Conservation (phyloP, 306 rosid species). For the Datisca glomerata region DNA sequence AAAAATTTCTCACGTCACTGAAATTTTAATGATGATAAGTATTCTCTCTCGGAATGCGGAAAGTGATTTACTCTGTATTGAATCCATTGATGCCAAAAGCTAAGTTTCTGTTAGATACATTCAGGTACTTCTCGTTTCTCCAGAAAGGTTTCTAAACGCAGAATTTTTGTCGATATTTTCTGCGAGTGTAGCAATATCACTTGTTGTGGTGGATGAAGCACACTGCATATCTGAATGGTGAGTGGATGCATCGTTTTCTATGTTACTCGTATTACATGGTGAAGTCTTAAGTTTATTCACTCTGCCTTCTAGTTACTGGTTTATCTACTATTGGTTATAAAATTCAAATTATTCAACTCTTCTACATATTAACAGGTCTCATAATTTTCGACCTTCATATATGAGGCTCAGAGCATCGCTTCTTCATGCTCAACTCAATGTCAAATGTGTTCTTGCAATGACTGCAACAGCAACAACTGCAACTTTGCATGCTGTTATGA, state of each 20-base stretch:
- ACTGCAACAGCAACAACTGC: constrained; percentile 90
- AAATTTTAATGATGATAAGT: too few species aligned
- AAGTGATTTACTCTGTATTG: not conserved
- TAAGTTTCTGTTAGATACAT: constrained; percentile 12
- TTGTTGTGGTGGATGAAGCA: constrained; percentile 90
- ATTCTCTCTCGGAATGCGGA: not conserved
- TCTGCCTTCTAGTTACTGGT: too few species aligned
- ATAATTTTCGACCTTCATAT: constrained; percentile 86
- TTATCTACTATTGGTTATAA: too few species aligned
- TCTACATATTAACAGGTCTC: constrained; percentile 52
- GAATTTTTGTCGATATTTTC: constrained; percentile 65
- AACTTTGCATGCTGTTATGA: constrained; percentile 66
- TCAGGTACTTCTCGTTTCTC: constrained; percentile 89
- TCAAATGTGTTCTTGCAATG: constrained; percentile 76
- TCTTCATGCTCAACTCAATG: constrained; percentile 50
- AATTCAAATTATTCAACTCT: constrained; percentile 6
- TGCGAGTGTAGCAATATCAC: constrained; percentile 34
- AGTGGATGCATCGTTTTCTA: constrained; percentile 19
- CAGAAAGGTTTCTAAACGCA: constrained; percentile 79
- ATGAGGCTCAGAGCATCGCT: constrained; percentile 86
- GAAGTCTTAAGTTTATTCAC: too few species aligned
- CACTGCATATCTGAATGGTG: constrained; percentile 94
- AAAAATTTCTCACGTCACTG: not conserved
- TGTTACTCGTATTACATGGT: too few species aligned
- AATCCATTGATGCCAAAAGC: too few species aligned